These are phyloP conservation scores for Cryptococcus sp. DNA, from an alignment of 1,284 basidiomycete species.

Conservation along the genomic window DNA sequence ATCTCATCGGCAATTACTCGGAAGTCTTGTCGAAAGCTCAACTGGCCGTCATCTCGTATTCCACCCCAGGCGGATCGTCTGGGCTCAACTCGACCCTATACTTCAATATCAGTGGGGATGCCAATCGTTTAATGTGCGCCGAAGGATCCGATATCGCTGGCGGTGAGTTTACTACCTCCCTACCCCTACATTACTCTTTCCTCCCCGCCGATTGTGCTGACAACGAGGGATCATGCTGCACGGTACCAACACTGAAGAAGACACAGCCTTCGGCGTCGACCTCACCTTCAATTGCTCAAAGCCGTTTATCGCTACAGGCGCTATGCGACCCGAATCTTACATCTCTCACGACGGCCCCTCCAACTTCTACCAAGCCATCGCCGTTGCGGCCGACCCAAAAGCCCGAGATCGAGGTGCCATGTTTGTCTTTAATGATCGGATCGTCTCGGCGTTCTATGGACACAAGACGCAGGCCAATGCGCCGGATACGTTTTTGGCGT, in stretches of 20 bases:
- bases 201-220: too few relatives aligned
- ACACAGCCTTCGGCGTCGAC: conserved; percentile 32
- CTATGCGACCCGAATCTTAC: conserved; percentile 45
- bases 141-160: conserved; percentile 19
- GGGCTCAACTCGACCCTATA: conserved; percentile 24
- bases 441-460: conserved; percentile 28
- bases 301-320: conserved; percentile 64
- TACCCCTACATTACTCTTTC: too few relatives aligned
- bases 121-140: conserved; percentile 26
- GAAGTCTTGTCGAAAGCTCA: conserved; percentile 11
- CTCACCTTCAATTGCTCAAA: conserved; percentile 21
- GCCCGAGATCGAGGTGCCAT: conserved; percentile 24
- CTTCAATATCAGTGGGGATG: conserved; percentile 21
- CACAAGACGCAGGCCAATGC: conserved; percentile 26
- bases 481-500: conserved; percentile 12
- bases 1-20: conserved; percentile 9
- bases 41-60: conserved; percentile 5
- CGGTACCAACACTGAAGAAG: conserved; percentile 39
- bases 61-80: conserved; percentile 4
- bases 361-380: conserved; percentile 31
- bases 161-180: too few relatives aligned
- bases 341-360: conserved; percentile 25
- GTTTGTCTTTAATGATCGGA: conserved; percentile 38
- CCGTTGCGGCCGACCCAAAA: conserved; percentile 16
- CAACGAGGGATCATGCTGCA: conserved; percentile 17